phyloP scores from a whole-genome alignment of 2,329 filamentous ascomycete species.

The Sporothrix inflata region DNA sequence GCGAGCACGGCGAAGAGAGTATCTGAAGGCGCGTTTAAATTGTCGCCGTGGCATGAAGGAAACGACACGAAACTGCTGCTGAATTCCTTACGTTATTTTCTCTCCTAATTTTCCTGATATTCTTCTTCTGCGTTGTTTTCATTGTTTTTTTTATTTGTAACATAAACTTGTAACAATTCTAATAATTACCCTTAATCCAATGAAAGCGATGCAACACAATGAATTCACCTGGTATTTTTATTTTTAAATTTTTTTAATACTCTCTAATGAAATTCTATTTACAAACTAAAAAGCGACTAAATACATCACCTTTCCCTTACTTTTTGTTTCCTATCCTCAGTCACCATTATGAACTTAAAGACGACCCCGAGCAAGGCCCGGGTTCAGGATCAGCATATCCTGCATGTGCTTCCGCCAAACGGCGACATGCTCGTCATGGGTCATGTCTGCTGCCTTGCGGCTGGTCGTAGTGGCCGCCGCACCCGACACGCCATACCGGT shows the following conservation, averaged over 20 bases:
- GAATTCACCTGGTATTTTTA: too few species aligned
- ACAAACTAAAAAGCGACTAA: not conserved
- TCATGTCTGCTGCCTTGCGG: not conserved
- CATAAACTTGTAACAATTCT: not conserved
- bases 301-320: not conserved
- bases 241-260: too few species aligned
- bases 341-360: not conserved
- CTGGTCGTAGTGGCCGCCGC: not conserved
- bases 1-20: too few species aligned
- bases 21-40: too few species aligned
- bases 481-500: constrained; percentile 44
- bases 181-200: too few species aligned
- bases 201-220: too few species aligned
- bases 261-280: too few species aligned
- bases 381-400: constrained; percentile 34
- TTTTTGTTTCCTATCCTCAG: not conserved
- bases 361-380: constrained; percentile 27
- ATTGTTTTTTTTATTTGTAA: not conserved
- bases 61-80: too few species aligned
- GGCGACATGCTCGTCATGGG: constrained; percentile 23
- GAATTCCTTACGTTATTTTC: too few species aligned
- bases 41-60: too few species aligned
- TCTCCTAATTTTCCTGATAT: not conserved
- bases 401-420: constrained; percentile 34
- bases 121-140: not conserved